These are phyloP conservation scores for Lepidium didymum DNA, from an alignment of 345 rosid species.

Conservation along the genomic window DNA sequence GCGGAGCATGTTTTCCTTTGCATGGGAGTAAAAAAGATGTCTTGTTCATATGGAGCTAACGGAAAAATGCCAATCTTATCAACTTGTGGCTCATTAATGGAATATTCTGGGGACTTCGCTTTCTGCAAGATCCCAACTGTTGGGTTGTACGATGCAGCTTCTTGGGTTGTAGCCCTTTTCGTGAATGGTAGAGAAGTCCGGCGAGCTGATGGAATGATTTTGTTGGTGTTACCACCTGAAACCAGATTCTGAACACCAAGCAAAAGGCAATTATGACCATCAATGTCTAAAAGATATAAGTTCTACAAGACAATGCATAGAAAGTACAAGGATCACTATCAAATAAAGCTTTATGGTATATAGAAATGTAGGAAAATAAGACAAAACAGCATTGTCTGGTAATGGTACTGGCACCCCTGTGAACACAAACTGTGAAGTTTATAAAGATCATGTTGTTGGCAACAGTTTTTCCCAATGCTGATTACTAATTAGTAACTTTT, in stretches of 20 bases:
- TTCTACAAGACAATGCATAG: background rate
- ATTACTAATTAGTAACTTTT: background rate
- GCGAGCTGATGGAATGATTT: slow-evolving; percentile 35
- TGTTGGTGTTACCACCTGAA: slow-evolving; percentile 32
- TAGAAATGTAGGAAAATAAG: background rate
- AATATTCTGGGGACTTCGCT: slow-evolving; percentile 67
- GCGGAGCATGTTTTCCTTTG: slow-evolving; percentile 33
- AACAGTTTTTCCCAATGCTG: background rate
- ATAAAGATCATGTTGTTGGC: background rate
- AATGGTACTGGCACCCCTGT: background rate
- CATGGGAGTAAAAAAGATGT: slow-evolving; percentile 35
- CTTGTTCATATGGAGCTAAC: slow-evolving; percentile 58
- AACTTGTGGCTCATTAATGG: slow-evolving; percentile 82
- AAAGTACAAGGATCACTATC: background rate
- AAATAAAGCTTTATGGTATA: background rate
- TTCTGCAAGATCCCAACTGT: slow-evolving; percentile 39
- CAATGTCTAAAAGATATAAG: background rate
- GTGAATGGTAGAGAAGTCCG: slow-evolving; percentile 66
- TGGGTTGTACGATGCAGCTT: slow-evolving; percentile 23
- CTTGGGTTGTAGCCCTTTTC: slow-evolving; percentile 17
- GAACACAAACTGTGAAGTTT: background rate
- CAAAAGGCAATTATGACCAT: background rate
- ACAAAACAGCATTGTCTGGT: background rate
- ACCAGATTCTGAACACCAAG: slow-evolving; percentile 40
- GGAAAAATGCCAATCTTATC: slow-evolving; percentile 84